Conservation (phyloP, 2,329 filamentous ascomycete genomes). For the Aschersonia sp. region DNA sequence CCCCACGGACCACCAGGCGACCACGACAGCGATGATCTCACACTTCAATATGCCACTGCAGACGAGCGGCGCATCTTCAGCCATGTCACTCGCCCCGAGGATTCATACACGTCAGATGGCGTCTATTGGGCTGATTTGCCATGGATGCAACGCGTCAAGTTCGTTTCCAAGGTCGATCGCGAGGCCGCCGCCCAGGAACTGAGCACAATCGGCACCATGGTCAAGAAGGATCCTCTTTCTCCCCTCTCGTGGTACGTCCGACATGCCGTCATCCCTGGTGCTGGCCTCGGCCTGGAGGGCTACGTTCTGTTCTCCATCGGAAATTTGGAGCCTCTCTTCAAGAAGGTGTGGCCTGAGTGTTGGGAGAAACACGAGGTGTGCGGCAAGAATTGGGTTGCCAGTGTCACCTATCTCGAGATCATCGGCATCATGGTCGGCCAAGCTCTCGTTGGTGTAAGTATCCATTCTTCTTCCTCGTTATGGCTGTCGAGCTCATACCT, state of each 20-base stretch:
- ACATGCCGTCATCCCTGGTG: slow-evolving; percentile 84
- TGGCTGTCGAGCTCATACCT: slow-evolving; percentile 6
- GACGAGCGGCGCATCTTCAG: slow-evolving; percentile 53
- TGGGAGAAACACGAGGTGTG: slow-evolving; percentile 59
- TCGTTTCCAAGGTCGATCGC: slow-evolving; percentile 61
- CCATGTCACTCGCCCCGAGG: slow-evolving; percentile 71
- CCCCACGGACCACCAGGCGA: slow-evolving; percentile 34
- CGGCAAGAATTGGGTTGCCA: slow-evolving; percentile 63
- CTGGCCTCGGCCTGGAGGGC: slow-evolving; percentile 82
- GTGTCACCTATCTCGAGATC: slow-evolving; percentile 85
- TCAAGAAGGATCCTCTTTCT: slow-evolving; percentile 73
- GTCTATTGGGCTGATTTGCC: slow-evolving; percentile 89
- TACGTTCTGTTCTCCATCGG: slow-evolving; percentile 97
- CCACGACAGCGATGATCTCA: slow-evolving; percentile 32
- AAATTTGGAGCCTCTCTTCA: slow-evolving; percentile 73
- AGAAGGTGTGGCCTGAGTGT: slow-evolving; percentile 60
- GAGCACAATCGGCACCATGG: slow-evolving; percentile 54
- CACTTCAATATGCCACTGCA: slow-evolving; percentile 23
- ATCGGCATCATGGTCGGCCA: slow-evolving; percentile 92
- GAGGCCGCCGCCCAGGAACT: slow-evolving; percentile 57
- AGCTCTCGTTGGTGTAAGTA: slow-evolving; percentile 62
- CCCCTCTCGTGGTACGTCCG: slow-evolving; percentile 77
- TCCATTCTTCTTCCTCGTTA: neutral
- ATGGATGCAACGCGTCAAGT: slow-evolving; percentile 51
- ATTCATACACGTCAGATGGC: slow-evolving; percentile 70